phyloP scores from a whole-genome alignment of 73 alveolate genomes.

The Paramecium tetraurelia region DNA sequence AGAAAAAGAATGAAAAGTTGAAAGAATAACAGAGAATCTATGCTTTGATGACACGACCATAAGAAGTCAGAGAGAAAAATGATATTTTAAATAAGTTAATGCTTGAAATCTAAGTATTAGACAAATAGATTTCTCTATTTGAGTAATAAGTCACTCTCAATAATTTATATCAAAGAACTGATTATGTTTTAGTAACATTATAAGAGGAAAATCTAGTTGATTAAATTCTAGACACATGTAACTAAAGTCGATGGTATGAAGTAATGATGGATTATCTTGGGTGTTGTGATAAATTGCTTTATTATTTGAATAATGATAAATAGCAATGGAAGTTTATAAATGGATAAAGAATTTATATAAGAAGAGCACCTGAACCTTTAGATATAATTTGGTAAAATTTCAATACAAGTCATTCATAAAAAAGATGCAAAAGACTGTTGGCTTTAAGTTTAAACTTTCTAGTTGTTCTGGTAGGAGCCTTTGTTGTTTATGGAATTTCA shows the following conservation, averaged over 20 bases:
- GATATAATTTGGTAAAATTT: constrained; percentile 21
- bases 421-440: background rate
- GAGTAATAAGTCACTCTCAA: constrained; percentile 16
- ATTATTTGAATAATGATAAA: background rate
- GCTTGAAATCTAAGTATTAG: background rate
- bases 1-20: background rate
- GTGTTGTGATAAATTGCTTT: background rate
- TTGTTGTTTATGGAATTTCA: constrained; percentile 9
- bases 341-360: background rate
- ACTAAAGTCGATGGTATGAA: background rate
- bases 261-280: background rate
- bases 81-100: background rate
- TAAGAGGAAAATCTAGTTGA: background rate
- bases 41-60: background rate
- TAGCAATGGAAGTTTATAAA: background rate
- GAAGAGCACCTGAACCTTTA: constrained; percentile 49
- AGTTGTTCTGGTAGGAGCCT: background rate
- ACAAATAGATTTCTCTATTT: background rate
- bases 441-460: background rate
- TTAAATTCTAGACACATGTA: background rate
- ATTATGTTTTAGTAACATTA: constrained; percentile 23
- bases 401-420: background rate
- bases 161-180: background rate
- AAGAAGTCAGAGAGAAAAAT: background rate
- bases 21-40: background rate